Evolutionary conservation across 495 filamentous ascomycete species (phyloP).

Genomic region (Cercophora scortea): DNA sequence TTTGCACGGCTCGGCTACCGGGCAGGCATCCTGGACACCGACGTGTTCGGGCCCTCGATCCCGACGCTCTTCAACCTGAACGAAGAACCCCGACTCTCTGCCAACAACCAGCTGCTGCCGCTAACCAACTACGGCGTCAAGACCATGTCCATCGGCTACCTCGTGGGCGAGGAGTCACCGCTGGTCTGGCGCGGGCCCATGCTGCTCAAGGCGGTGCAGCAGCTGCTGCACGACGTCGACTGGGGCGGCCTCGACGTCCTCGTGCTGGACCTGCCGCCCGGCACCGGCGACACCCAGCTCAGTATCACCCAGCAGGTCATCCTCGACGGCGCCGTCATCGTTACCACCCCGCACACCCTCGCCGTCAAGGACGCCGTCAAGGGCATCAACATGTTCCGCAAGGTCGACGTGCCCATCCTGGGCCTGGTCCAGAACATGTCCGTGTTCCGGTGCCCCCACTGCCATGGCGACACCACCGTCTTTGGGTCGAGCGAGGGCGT

Average conservation of each 20-base stretch:
- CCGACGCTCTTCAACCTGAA: conserved; percentile 76
- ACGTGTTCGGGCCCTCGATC: conserved; percentile 94
- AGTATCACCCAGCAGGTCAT: conserved; percentile 87
- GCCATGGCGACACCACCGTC: conserved; percentile 63
- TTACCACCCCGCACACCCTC: conserved; percentile 89
- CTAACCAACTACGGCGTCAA: conserved; percentile 93
- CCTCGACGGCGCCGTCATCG: conserved; percentile 75
- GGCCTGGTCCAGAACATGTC: conserved; percentile 98
- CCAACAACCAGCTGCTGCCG: conserved; percentile 72
- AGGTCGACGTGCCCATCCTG: conserved; percentile 64
- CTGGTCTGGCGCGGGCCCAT: conserved; percentile 97
- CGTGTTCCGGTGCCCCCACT: conserved; percentile 74
- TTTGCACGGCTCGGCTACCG: conserved; percentile 73
- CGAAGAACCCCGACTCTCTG: conserved; percentile 60
- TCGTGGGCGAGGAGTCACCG: conserved; percentile 63
- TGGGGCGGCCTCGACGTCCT: conserved; percentile 76
- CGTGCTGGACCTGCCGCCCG: conserved; percentile 85
- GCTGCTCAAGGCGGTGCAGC: conserved; percentile 95
- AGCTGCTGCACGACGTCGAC: conserved; percentile 86
- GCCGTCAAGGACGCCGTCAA: conserved; percentile 82
- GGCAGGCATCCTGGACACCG: conserved; percentile 84
- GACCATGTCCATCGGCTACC: conserved; percentile 97
- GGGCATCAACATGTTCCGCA: conserved; percentile 86
- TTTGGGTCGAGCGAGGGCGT: conserved; percentile 56
- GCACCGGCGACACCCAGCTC: conserved; percentile 90